Conservation (phyloP, 106 monocot genomes). For the Agapanthus africanus region DNA sequence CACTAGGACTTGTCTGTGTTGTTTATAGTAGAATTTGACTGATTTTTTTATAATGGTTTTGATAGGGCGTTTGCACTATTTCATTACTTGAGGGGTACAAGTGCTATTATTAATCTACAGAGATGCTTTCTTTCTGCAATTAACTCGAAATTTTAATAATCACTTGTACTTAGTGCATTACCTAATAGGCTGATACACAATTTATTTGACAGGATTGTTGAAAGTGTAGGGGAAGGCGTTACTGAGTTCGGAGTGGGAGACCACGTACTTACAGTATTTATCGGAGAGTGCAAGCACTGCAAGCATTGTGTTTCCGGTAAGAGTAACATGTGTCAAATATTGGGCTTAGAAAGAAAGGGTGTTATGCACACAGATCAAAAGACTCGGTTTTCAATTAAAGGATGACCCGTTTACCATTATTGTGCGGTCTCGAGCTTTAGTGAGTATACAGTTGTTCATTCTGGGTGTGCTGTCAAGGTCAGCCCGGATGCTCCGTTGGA, state of each 20-base stretch:
- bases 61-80: too few relatives aligned
- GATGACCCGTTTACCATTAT: conserved; percentile 79
- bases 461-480: conserved; percentile 88
- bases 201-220: conserved; percentile 57
- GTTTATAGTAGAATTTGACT: too few relatives aligned
- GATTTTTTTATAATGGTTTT: too few relatives aligned
- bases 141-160: too few relatives aligned
- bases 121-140: too few relatives aligned
- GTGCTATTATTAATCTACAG: too few relatives aligned
- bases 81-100: too few relatives aligned
- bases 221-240: conserved; percentile 79
- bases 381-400: conserved; percentile 74
- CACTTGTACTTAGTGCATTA: too few relatives aligned
- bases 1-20: too few relatives aligned
- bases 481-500: conserved; percentile 56
- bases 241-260: conserved; percentile 79
- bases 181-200: not conserved
- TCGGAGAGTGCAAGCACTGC: conserved; percentile 78
- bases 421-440: conserved; percentile 97
- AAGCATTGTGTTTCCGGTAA: conserved; percentile 72
- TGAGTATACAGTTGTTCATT: conserved; percentile 91
- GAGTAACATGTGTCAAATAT: conserved; percentile 80
- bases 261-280: conserved; percentile 79
- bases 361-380: conserved; percentile 88
- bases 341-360: conserved; percentile 81